Conservation (phyloP, 306 rosid species). For the Potentilla sterilis region DNA sequence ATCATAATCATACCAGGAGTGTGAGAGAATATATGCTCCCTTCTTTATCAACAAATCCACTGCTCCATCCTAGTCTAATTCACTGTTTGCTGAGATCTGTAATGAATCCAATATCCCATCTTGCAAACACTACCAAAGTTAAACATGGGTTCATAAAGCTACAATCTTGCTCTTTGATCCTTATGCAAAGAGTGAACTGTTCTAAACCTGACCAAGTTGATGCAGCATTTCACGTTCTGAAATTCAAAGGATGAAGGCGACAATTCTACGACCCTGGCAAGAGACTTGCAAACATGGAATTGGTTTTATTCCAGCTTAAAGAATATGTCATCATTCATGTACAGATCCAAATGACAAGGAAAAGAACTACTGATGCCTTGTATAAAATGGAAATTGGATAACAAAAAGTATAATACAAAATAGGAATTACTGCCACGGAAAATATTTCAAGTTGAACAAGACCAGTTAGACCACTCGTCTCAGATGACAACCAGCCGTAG, state of each 20-base stretch:
- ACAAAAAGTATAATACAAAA: background rate
- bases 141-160: background rate
- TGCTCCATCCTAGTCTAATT: background rate
- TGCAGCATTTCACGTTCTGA: background rate
- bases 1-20: slow-evolving; percentile 41
- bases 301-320: background rate
- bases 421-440: background rate
- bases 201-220: background rate
- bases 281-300: background rate
- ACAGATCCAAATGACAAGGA: background rate
- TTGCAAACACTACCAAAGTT: background rate
- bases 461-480: background rate
- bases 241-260: background rate
- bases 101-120: background rate
- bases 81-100: background rate
- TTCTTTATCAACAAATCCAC: slow-evolving; percentile 32
- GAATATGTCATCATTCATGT: background rate
- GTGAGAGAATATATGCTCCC: slow-evolving; percentile 51
- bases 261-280: background rate
- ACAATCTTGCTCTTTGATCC: background rate
- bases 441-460: slow-evolving; percentile 7
- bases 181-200: background rate
- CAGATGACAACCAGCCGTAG: background rate
- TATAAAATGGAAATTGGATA: background rate
- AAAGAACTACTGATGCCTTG: background rate